Base-by-base conservation (phyloP, 164 flowering plant genomes). In the Magnolia kwangsiensis region DNA sequence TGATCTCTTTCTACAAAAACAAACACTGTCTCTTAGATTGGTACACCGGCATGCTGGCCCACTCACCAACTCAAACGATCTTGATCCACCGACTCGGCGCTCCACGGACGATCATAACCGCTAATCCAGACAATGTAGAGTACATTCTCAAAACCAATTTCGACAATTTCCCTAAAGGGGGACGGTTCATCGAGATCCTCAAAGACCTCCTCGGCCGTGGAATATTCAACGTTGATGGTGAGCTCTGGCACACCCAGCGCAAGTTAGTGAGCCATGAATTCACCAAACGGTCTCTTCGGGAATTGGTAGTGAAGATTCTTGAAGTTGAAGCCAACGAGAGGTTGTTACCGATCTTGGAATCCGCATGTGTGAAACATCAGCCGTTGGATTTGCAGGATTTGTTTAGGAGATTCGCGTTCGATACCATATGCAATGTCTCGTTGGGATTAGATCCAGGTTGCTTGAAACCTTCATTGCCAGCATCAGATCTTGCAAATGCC, bases 171-270 rank as follows among this genome's bases (percentile, higher is more conserved):
- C 98, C 99, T 1, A 95, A 95, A 63, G 99, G 99, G 9, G 78
- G 83, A 74, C 93, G 95, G 51, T 89, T 95, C 80, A 90, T 89
- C 0, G 92, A 88, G 8, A 72, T 95, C 27, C 89, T 95, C n/a
- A 96, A 95, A 0, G 97, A 95, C 76, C 82, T 95, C 55, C 91
- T 95, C 2, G 99, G 99, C 11, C 13, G 75, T 1, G 99, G 98
- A 1, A 95, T 95, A 11, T 95, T 95, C 81, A 95, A 92, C 73
- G 89, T 82, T 9, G 99, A 95, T 69, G 98, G 99, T 0, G 91
- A 86, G 8, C 51, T 77, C 1, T 95, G 99, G 99, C 71, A 81
- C 74, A 51, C 74, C 0, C 98, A 92, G 69, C 84, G 98, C 23
- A 95, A 93, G 85, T 45, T 92, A 8, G 93, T 90, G 0, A 90